Conservation (phyloP, 2,329 filamentous ascomycete species). For the Neoascochyta sp. region DNA sequence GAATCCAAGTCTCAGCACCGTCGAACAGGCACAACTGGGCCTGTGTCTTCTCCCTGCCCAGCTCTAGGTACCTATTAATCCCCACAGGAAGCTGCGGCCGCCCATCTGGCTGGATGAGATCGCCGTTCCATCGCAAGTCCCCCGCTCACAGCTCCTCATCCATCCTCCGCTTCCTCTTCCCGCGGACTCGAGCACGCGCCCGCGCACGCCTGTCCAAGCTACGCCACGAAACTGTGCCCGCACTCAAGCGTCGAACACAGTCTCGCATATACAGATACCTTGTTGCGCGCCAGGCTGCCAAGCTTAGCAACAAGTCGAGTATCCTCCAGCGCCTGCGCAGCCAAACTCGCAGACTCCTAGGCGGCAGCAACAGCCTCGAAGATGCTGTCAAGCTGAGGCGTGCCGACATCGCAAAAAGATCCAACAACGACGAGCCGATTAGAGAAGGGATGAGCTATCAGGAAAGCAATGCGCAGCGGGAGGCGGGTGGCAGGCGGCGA, state of each 20-base stretch:
- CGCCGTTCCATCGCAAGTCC: slow-evolving; percentile 29
- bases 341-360: slow-evolving; percentile 30
- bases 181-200: slow-evolving; percentile 59
- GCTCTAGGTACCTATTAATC: too few relatives aligned
- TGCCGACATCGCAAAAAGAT: slow-evolving; percentile 28
- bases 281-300: slow-evolving; percentile 55
- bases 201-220: slow-evolving; percentile 65
- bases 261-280: slow-evolving; percentile 73
- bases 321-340: slow-evolving; percentile 32
- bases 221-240: slow-evolving; percentile 70
- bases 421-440: slow-evolving; percentile 15
- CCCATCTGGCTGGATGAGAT: slow-evolving; percentile 29
- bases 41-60: too few relatives aligned
- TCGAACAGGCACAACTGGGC: too few relatives aligned
- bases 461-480: slow-evolving; percentile 41
- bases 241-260: slow-evolving; percentile 67
- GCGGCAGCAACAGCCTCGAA: slow-evolving; percentile 27
- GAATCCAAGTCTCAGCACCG: too few relatives aligned
- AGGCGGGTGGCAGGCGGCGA: slow-evolving; percentile 70
- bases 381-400: slow-evolving; percentile 32
- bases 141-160: slow-evolving; percentile 29
- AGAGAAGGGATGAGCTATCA: slow-evolving; percentile 29
- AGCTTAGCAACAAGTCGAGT: slow-evolving; percentile 24
- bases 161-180: slow-evolving; percentile 65
- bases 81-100: slow-evolving; percentile 8